Conservation (phyloP, 768 basidiomycete species). For the Chiua virens region DNA sequence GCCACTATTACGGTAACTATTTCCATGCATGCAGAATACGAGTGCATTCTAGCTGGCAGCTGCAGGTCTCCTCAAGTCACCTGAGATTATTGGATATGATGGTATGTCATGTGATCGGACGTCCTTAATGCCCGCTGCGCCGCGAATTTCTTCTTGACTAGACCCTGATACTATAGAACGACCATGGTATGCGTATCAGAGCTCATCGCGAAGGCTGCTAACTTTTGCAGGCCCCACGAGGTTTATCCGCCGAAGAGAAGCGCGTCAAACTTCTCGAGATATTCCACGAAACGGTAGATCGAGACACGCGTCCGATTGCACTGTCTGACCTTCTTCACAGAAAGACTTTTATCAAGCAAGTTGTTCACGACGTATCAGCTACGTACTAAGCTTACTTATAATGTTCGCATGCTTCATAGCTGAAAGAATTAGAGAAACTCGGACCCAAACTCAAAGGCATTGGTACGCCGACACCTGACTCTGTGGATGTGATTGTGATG, state of each 20-base stretch:
- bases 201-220: background rate
- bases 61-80: background rate
- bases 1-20: constrained; percentile 13
- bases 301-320: background rate
- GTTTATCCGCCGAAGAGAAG: constrained; percentile 89
- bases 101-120: constrained; percentile 28
- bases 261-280: constrained; percentile 86
- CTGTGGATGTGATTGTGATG: background rate
- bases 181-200: constrained; percentile 19
- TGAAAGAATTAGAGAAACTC: constrained; percentile 92
- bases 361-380: background rate
- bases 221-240: constrained; percentile 65
- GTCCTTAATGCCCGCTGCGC: background rate
- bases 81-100: background rate
- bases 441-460: constrained; percentile 90
- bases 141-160: constrained; percentile 1
- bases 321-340: constrained; percentile 37
- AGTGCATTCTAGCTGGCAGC: constrained; percentile 10
- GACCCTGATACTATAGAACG: background rate
- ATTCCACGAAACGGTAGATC: constrained; percentile 81
- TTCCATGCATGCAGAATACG: constrained; percentile 27
- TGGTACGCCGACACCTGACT: constrained; percentile 44
- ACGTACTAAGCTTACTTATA: background rate
- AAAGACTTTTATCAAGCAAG: constrained; percentile 77
- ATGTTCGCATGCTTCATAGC: constrained; percentile 34